Conservation (phyloP, 108 stramenopile genomes). For the Stephanodiscus minutulus region DNA sequence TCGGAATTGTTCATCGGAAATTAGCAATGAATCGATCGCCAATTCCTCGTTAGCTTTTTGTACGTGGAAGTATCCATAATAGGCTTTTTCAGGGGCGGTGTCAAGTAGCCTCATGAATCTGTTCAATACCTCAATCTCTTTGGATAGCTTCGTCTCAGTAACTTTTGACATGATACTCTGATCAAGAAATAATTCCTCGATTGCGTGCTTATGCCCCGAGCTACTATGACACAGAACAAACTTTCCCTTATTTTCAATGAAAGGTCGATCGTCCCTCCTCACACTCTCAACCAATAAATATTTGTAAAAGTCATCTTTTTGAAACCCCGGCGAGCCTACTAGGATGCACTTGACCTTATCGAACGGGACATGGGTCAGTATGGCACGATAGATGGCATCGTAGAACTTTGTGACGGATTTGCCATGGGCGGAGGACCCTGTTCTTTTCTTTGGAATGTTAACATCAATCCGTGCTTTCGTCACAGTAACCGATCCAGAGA, state of each 20-base stretch:
- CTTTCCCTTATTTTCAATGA: conserved; percentile 91
- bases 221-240: conserved; percentile 92
- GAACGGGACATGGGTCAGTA: conserved; percentile 89
- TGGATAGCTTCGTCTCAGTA: conserved; percentile 89
- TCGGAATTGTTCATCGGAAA: conserved; percentile 94
- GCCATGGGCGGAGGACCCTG: conserved; percentile 78
- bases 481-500: conserved; percentile 89
- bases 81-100: conserved; percentile 89
- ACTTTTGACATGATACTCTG: conserved; percentile 79
- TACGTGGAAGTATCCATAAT: conserved; percentile 91
- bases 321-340: conserved; percentile 91
- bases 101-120: conserved; percentile 93
- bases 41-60: conserved; percentile 80
- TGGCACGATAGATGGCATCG: conserved; percentile 91
- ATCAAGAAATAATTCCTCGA: conserved; percentile 93
- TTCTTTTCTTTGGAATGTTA: conserved; percentile 93
- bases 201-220: conserved; percentile 94
- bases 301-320: conserved; percentile 94
- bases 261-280: conserved; percentile 73
- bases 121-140: conserved; percentile 88
- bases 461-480: conserved; percentile 90
- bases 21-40: conserved; percentile 91
- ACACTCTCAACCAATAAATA: conserved; percentile 78
- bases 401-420: conserved; percentile 91
- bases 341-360: conserved; percentile 86